Conservation (phyloP, 805 yeast genomes). For the Cyberlindnera nakhonratchasimensis region DNA sequence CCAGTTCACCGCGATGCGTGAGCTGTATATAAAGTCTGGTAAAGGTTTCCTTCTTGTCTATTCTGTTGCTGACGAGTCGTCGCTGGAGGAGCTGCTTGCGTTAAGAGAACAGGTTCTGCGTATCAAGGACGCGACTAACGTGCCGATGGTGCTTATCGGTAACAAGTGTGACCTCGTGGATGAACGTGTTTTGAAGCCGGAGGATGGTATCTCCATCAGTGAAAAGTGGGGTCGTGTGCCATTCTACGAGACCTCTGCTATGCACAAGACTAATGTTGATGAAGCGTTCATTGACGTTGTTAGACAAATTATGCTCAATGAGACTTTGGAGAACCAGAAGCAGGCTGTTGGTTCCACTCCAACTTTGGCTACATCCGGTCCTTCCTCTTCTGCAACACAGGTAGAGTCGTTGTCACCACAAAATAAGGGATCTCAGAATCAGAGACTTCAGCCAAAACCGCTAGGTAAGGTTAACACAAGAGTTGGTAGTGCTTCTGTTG, state of each 20-base stretch:
- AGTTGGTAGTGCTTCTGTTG: background rate
- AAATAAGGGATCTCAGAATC: conserved; percentile 5
- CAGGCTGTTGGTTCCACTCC: conserved; percentile 5
- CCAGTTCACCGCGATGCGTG: conserved; percentile 95
- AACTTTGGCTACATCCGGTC: conserved; percentile 2
- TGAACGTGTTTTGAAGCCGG: conserved; percentile 72
- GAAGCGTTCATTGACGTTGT: conserved; percentile 88
- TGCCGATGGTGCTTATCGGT: conserved; percentile 89
- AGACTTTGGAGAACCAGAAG: conserved; percentile 29
- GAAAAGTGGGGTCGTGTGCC: conserved; percentile 85
- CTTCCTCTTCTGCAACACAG: conserved; percentile 3
- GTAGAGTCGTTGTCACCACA: background rate
- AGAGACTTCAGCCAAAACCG: conserved; percentile 16
- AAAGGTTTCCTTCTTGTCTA: conserved; percentile 88
- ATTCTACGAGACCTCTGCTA: conserved; percentile 92
- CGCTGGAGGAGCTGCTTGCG: conserved; percentile 73
- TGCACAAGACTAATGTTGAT: conserved; percentile 82
- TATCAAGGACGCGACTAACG: conserved; percentile 70
- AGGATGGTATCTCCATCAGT: conserved; percentile 79
- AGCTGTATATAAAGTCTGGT: conserved; percentile 80
- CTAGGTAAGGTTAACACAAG: conserved; percentile 15
- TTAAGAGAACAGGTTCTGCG: conserved; percentile 80
- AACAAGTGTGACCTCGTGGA: conserved; percentile 82
- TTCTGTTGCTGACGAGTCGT: conserved; percentile 71
- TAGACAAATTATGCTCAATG: conserved; percentile 82